phyloP scores from a whole-genome alignment of 805 yeast species.

The Scheffersomyces coipomensis region DNA sequence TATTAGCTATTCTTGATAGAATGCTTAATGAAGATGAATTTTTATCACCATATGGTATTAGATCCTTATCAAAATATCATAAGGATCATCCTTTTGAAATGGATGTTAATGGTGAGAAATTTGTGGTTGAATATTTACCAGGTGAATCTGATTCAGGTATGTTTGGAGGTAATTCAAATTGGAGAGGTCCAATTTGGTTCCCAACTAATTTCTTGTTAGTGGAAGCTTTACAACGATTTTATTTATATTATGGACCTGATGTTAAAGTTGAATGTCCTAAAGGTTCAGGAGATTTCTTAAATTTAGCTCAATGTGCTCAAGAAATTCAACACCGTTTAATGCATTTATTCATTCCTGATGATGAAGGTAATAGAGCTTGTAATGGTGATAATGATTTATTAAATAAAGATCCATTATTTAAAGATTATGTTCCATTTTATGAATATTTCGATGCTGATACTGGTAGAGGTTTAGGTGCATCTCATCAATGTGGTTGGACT shows the following conservation, averaged over 20 bases:
- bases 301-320: slow-evolving; percentile 87
- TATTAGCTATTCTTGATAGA: slow-evolving; percentile 68
- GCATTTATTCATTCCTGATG: slow-evolving; percentile 69
- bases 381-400: slow-evolving; percentile 61
- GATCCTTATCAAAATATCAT: slow-evolving; percentile 86
- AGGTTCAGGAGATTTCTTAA: slow-evolving; percentile 73
- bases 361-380: slow-evolving; percentile 68
- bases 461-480: slow-evolving; percentile 90
- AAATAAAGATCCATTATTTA: slow-evolving; percentile 65
- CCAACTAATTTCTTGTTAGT: slow-evolving; percentile 84
- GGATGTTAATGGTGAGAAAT: slow-evolving; percentile 76
- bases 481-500: slow-evolving; percentile 97
- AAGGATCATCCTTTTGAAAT: slow-evolving; percentile 80
- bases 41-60: slow-evolving; percentile 78
- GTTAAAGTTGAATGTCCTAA: slow-evolving; percentile 86
- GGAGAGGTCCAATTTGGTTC: slow-evolving; percentile 99
- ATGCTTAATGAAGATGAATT: slow-evolving; percentile 88
- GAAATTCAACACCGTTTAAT: slow-evolving; percentile 84
- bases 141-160: slow-evolving; percentile 91
- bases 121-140: slow-evolving; percentile 71
- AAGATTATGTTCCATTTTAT: slow-evolving; percentile 73
- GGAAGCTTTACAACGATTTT: slow-evolving; percentile 84
- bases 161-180: slow-evolving; percentile 95
- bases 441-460: slow-evolving; percentile 94
- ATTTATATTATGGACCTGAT: slow-evolving; percentile 82